Evolutionary conservation across 164 flowering plant genomes (phyloP).

Genomic region (Euptelea pleiosperma): DNA sequence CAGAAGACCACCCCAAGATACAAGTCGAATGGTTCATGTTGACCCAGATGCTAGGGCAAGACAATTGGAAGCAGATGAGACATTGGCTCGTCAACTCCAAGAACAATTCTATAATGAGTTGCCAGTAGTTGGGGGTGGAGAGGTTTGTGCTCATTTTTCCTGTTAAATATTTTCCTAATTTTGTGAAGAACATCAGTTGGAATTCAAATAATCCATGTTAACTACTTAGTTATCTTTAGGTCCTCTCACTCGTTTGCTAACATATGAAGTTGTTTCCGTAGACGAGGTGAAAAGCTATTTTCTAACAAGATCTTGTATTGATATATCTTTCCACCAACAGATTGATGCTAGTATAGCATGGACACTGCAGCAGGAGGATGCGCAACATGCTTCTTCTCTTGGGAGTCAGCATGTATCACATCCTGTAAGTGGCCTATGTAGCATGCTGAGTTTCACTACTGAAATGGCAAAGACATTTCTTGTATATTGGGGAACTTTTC

Average conservation of each 20-base stretch:
- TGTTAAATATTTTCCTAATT: not conserved
- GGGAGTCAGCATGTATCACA: constrained; percentile 20
- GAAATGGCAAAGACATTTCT: not conserved
- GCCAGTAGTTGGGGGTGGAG: constrained; percentile 34
- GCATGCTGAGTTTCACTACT: not conserved
- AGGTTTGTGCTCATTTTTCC: constrained; percentile 33
- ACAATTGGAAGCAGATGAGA: constrained; percentile 90
- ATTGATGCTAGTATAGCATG: constrained; percentile 57
- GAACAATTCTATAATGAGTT: constrained; percentile 74
- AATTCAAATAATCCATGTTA: not conserved
- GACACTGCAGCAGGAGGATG: constrained; percentile 53
- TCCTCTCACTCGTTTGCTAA: not conserved
- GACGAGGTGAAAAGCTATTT: constrained; percentile 1
- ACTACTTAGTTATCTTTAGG: not conserved
- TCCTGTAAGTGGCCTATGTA: constrained; percentile 46
- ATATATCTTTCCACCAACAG: constrained; percentile 30
- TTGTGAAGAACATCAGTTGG: not conserved
- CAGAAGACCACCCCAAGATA: constrained; percentile 10
- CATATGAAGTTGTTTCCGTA: constrained; percentile 4
- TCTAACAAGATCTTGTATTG: constrained; percentile 4
- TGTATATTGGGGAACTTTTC: too few species aligned
- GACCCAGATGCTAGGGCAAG: constrained; percentile 46
- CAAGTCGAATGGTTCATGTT: constrained; percentile 18
- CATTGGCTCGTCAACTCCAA: constrained; percentile 85
- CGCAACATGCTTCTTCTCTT: constrained; percentile 21